These are phyloP conservation scores for Puccinellia tenuiflora DNA, from an alignment of 176 grass and related monocot genomes.

Conservation along the genomic window DNA sequence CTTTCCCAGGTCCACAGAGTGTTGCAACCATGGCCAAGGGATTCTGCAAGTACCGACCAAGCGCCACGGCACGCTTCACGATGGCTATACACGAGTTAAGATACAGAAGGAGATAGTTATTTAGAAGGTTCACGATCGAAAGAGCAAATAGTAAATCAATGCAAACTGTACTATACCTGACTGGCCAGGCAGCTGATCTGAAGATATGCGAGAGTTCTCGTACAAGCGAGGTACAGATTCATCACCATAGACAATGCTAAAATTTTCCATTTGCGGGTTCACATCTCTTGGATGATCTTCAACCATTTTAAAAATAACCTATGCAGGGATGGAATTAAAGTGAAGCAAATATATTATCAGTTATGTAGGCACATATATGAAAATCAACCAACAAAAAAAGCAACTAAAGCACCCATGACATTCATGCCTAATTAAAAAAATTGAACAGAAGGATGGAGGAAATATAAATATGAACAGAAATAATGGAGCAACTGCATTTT, in stretches of 20 bases:
- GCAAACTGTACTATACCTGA: slow-evolving; percentile 48
- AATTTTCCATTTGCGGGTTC: slow-evolving; percentile 67
- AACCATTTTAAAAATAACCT: slow-evolving; percentile 98
- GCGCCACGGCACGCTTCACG: slow-evolving; percentile 83
- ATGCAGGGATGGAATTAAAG: slow-evolving; percentile 18
- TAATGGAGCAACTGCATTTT: not conserved
- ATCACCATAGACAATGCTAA: slow-evolving; percentile 74
- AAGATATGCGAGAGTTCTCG: slow-evolving; percentile 87
- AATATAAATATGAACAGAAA: not conserved
- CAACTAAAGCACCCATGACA: not conserved
- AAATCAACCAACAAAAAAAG: too few relatives aligned
- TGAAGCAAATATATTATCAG: not conserved
- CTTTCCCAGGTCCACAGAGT: slow-evolving; percentile 87
- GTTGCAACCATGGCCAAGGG: slow-evolving; percentile 90
- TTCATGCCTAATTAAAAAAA: not conserved
- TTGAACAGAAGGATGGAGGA: not conserved
- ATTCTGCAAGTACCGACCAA: slow-evolving; percentile 89
- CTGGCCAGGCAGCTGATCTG: slow-evolving; percentile 80
- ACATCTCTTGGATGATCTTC: slow-evolving; percentile 87
- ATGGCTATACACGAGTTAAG: slow-evolving; percentile 52
- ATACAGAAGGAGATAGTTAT: not conserved
- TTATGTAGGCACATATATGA: not conserved
- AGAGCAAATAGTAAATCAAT: slow-evolving; percentile 9
- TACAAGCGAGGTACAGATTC: slow-evolving; percentile 87
- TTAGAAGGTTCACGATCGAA: not conserved